These are phyloP conservation scores for Haplosporangium sp. DNA, from an alignment of 371 early-diverging fungal species.

Conservation along the genomic window DNA sequence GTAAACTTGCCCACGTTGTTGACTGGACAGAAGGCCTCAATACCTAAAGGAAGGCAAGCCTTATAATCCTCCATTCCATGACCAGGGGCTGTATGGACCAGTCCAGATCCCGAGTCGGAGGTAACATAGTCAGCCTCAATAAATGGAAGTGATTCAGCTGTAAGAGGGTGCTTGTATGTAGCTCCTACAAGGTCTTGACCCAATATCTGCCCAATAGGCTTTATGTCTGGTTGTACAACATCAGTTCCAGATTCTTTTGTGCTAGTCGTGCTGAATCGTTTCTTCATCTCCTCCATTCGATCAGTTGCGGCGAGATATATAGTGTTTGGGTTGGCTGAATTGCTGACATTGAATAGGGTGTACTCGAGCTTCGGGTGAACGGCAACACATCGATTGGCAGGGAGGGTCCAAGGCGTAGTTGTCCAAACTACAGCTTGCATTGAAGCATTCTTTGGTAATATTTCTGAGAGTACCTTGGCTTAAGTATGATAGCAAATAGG, in stretches of 20 bases:
- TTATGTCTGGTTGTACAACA: constrained; percentile 11
- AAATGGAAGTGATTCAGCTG: constrained; percentile 59
- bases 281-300: constrained; percentile 57
- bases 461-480: constrained; percentile 25
- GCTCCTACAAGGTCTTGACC: constrained; percentile 76
- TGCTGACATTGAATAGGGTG: constrained; percentile 60
- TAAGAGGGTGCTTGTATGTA: constrained; percentile 81
- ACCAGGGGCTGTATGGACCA: constrained; percentile 96
- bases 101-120: constrained; percentile 79
- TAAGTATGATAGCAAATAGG: not conserved
- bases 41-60: constrained; percentile 69
- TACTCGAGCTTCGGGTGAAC: constrained; percentile 85
- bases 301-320: constrained; percentile 66
- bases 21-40: constrained; percentile 75
- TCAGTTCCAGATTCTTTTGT: not conserved
- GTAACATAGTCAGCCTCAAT: constrained; percentile 84
- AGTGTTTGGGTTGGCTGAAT: constrained; percentile 20
- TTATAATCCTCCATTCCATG: constrained; percentile 97
- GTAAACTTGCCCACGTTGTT: constrained; percentile 89
- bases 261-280: constrained; percentile 21
- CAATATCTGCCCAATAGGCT: constrained; percentile 35
- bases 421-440: constrained; percentile 89
- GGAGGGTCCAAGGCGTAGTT: constrained; percentile 97
- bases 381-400: constrained; percentile 88
- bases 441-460: constrained; percentile 19